These are phyloP conservation scores for Thraustotheca clavata DNA, from an alignment of 352 stramenopile species.

Conservation along the genomic window DNA sequence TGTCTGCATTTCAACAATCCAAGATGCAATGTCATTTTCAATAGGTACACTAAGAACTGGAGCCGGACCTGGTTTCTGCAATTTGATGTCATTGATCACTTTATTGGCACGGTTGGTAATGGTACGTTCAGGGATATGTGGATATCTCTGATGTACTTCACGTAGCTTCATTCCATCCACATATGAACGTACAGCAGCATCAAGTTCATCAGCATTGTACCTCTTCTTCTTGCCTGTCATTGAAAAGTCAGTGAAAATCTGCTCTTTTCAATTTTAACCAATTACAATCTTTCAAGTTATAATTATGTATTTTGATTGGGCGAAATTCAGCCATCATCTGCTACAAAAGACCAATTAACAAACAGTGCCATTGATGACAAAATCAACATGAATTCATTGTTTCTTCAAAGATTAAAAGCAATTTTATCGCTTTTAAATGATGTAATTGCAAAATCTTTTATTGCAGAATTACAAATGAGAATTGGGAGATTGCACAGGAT, in stretches of 20 bases:
- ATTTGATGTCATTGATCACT: not conserved
- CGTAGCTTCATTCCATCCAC: not conserved
- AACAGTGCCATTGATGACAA: too few relatives aligned
- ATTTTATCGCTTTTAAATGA: too few relatives aligned
- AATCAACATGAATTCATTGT: too few relatives aligned
- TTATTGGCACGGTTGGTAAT: constrained; percentile 7
- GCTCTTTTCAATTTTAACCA: constrained; percentile 4
- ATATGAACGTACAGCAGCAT: not conserved
- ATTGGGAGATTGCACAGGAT: constrained; percentile 20
- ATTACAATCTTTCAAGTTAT: not conserved
- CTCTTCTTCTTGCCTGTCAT: constrained; percentile 9
- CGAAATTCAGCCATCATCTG: not conserved
- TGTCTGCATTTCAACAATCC: constrained; percentile 2
- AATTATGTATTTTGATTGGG: not conserved
- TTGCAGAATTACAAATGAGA: constrained; percentile 22
- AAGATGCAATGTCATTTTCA: not conserved
- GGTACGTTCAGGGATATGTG: not conserved
- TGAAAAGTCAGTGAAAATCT: constrained; percentile 1
- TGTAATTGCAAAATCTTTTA: too few relatives aligned
- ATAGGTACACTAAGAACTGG: not conserved
- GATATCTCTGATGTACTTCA: not conserved
- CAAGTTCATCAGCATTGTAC: not conserved
- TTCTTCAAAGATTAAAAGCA: too few relatives aligned
- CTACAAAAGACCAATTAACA: too few relatives aligned
- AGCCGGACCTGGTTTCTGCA: not conserved